Percentiles rank a stretch among this genome's conserved stretches.
phyloP scores from a whole-genome alignment of 192 early-diverging fungal genomes.

The Coemansia sp. region DNA sequence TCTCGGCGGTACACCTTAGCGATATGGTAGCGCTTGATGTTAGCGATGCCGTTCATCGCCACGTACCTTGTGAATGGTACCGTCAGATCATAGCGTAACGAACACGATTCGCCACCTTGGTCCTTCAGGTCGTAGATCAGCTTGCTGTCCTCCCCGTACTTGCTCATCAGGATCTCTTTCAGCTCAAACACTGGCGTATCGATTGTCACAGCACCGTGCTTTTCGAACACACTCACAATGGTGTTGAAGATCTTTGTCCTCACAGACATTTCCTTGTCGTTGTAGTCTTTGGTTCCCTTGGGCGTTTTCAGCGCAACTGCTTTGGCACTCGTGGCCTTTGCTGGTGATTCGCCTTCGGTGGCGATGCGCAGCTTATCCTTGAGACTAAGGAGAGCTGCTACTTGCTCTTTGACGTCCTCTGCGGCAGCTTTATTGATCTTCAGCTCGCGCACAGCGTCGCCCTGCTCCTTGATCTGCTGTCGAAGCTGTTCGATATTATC shows the following conservation, averaged over 20 bases:
- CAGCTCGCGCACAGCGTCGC: constrained; percentile 59
- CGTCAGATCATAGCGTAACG: constrained; percentile 95
- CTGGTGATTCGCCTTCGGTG: constrained; percentile 22
- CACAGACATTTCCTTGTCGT: constrained; percentile 96
- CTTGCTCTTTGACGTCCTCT: constrained; percentile 58
- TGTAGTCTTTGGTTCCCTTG: constrained; percentile 95
- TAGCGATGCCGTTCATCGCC: constrained; percentile 85
- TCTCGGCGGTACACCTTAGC: constrained; percentile 98
- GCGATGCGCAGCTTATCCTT: constrained; percentile 61
- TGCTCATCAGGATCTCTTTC: constrained; percentile 93
- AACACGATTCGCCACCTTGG: constrained; percentile 95
- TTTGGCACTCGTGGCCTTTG: constrained; percentile 42
- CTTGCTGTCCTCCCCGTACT: constrained; percentile 99
- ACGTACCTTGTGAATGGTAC: constrained; percentile 97
- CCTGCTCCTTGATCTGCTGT: constrained; percentile 61
- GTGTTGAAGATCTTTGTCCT: constrained; percentile 88
- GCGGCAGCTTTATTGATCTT: constrained; percentile 64
- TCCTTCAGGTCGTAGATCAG: constrained; percentile 97
- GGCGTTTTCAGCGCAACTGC: constrained; percentile 71
- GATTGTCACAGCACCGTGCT: constrained; percentile 97
- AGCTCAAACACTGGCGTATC: constrained; percentile 99
- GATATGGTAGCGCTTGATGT: constrained; percentile 96
- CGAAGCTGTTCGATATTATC: constrained; percentile 33
- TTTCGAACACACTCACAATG: constrained; percentile 86
- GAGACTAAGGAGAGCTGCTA: constrained; percentile 58